These are phyloP conservation scores for Penicillium daleae DNA, from an alignment of 495 filamentous ascomycete species.

Conservation along the genomic window DNA sequence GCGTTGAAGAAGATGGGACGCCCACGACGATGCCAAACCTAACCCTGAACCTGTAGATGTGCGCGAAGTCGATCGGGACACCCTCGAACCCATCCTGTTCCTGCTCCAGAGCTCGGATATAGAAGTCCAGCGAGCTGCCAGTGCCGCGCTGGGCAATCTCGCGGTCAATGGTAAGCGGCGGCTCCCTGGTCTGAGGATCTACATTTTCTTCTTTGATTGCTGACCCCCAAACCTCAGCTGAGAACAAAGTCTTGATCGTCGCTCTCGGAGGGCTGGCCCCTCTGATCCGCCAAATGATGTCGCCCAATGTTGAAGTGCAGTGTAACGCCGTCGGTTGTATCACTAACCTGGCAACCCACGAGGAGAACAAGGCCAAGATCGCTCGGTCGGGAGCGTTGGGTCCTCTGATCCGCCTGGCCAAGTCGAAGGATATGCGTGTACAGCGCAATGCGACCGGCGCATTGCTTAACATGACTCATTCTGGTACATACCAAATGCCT, in stretches of 20 bases:
- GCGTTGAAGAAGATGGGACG: slow-evolving; percentile 31
- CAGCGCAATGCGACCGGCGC: slow-evolving; percentile 97
- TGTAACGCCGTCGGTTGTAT: slow-evolving; percentile 99
- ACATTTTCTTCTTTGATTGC: slow-evolving; percentile 22
- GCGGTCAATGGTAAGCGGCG: slow-evolving; percentile 85
- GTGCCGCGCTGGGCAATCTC: slow-evolving; percentile 92
- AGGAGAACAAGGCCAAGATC: slow-evolving; percentile 99
- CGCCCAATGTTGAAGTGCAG: slow-evolving; percentile 97
- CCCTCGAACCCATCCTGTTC: slow-evolving; percentile 92
- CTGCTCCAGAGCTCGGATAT: slow-evolving; percentile 94
- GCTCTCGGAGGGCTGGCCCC: slow-evolving; percentile 86
- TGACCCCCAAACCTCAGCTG: slow-evolving; percentile 66
- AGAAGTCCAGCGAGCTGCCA: slow-evolving; percentile 95
- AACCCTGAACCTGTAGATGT: slow-evolving; percentile 67
- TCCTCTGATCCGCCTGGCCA: slow-evolving; percentile 87
- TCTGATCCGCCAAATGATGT: slow-evolving; percentile 97
- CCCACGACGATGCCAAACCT: slow-evolving; percentile 15
- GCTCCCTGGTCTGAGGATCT: slow-evolving; percentile 6
- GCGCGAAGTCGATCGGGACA: slow-evolving; percentile 90
- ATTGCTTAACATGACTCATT: slow-evolving; percentile 98
- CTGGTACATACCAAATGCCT: slow-evolving; percentile 61
- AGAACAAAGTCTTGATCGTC: slow-evolving; percentile 97
- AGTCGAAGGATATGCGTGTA: slow-evolving; percentile 98
- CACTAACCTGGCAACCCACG: slow-evolving; percentile 95
- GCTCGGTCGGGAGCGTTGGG: slow-evolving; percentile 90